These are phyloP conservation scores for Tetrahymena thermophila DNA, from an alignment of 73 alveolate species.

Conservation along the genomic window DNA sequence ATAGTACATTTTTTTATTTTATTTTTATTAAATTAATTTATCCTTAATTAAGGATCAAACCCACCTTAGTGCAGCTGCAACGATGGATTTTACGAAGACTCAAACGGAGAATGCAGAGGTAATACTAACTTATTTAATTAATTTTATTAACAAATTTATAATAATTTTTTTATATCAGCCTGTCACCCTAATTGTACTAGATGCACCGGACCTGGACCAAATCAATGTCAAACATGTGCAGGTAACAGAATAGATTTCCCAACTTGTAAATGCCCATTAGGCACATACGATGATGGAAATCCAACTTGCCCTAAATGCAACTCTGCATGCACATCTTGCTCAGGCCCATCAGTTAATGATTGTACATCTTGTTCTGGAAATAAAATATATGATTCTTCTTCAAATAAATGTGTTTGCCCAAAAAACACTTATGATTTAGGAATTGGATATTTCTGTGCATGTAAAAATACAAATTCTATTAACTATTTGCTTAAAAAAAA, in stretches of 20 bases:
- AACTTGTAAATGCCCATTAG: background rate
- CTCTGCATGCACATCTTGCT: background rate
- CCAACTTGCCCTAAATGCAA: background rate
- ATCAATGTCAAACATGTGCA: background rate
- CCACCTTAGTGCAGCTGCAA: background rate
- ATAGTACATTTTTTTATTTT: background rate
- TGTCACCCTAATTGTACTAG: background rate
- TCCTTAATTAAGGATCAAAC: background rate
- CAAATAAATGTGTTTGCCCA: background rate
- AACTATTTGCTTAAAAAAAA: background rate
- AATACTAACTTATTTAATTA: background rate
- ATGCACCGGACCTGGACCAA: background rate
- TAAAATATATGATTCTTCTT: background rate
- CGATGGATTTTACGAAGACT: background rate
- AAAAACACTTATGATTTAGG: background rate
- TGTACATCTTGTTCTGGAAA: background rate
- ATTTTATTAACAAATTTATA: background rate
- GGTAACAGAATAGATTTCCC: background rate
- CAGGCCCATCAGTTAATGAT: background rate
- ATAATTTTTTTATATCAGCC: background rate
- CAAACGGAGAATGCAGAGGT: background rate
- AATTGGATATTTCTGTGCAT: background rate
- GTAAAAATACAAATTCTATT: background rate
- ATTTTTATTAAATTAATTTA: background rate
- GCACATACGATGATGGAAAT: background rate